phyloP scores from a whole-genome alignment of 352 stramenopile genomes.

The Phytophthora crassamura region DNA sequence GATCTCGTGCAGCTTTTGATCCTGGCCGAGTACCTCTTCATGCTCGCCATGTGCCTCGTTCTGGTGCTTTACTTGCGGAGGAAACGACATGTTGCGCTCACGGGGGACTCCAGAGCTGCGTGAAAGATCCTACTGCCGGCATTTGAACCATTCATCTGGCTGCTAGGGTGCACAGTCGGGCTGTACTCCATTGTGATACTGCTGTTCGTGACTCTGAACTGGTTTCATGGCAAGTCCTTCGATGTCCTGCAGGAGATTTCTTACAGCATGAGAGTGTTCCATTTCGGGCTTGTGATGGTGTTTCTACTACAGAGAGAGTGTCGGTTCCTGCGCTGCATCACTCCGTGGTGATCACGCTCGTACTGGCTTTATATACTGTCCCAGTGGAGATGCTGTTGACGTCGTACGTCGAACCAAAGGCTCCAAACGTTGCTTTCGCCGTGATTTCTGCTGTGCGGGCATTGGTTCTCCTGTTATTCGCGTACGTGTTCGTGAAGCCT shows the following conservation, averaged over 20 bases:
- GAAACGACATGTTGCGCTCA: conserved; percentile 60
- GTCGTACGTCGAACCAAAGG: conserved; percentile 29
- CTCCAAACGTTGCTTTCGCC: conserved; percentile 20
- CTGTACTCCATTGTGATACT: conserved; percentile 49
- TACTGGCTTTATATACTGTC: conserved; percentile 43
- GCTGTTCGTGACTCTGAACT: conserved; percentile 27
- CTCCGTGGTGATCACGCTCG: conserved; percentile 42
- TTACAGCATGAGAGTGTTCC: conserved; percentile 61
- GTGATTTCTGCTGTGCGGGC: conserved; percentile 24
- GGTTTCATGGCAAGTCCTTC: conserved; percentile 38
- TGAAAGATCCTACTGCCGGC: conserved; percentile 71
- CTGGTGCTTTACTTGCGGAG: conserved; percentile 65
- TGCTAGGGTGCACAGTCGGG: conserved; percentile 46
- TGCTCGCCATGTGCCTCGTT: conserved; percentile 47
- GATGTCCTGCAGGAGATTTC: conserved; percentile 46
- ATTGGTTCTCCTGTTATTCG: conserved; percentile 32
- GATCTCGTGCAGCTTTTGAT: conserved; percentile 51
- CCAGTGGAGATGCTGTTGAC: conserved; percentile 28
- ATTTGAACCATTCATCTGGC: conserved; percentile 73
- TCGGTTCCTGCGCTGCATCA: conserved; percentile 51
- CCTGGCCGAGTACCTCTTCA: conserved; percentile 51
- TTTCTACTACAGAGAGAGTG: conserved; percentile 71
- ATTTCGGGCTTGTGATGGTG: conserved; percentile 55
- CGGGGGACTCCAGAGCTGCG: conserved; percentile 50
- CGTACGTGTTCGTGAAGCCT: conserved; percentile 32